phyloP scores from a whole-genome alignment of 495 filamentous ascomycete species.

The Xylaria venustula region DNA sequence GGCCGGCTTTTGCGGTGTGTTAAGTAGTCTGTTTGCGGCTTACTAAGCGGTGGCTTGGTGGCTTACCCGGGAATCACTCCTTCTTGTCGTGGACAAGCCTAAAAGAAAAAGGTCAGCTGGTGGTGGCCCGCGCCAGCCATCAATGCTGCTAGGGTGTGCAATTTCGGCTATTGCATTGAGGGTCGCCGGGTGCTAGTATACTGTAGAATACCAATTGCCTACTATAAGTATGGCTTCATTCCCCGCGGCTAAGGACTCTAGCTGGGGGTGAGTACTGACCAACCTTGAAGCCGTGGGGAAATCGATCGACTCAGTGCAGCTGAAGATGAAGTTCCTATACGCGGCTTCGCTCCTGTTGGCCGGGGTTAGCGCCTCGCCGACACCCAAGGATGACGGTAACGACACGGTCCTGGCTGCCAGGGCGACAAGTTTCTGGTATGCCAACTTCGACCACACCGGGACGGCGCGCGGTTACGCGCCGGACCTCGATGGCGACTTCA shows the following conservation, averaged over 20 bases:
- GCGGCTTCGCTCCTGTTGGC: conserved; percentile 9
- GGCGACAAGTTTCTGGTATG: conserved; percentile 34
- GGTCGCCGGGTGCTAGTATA: background rate
- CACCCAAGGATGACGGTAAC: conserved; percentile 5
- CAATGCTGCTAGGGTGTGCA: background rate
- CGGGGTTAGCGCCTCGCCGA: background rate
- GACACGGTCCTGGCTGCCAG: conserved; percentile 20
- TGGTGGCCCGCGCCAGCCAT: too few species aligned
- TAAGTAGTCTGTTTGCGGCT: background rate
- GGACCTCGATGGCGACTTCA: conserved; percentile 32
- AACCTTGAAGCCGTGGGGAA: background rate
- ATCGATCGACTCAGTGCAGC: background rate
- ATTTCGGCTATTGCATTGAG: background rate
- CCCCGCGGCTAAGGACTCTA: background rate
- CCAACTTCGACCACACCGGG: conserved; percentile 37
- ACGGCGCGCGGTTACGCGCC: conserved; percentile 35
- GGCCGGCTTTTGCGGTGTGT: background rate
- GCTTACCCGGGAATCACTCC: background rate
- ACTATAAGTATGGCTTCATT: background rate
- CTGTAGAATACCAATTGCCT: background rate
- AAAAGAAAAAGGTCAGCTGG: background rate
- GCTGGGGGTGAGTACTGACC: background rate
- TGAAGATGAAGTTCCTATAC: background rate
- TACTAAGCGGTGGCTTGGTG: background rate
- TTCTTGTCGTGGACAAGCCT: background rate